A percentile compares a stretch with the other conserved stretches of the same genome.
Evolutionary conservation across 345 rosid genomes (phyloP).

Genomic region (Mangifera indica): DNA sequence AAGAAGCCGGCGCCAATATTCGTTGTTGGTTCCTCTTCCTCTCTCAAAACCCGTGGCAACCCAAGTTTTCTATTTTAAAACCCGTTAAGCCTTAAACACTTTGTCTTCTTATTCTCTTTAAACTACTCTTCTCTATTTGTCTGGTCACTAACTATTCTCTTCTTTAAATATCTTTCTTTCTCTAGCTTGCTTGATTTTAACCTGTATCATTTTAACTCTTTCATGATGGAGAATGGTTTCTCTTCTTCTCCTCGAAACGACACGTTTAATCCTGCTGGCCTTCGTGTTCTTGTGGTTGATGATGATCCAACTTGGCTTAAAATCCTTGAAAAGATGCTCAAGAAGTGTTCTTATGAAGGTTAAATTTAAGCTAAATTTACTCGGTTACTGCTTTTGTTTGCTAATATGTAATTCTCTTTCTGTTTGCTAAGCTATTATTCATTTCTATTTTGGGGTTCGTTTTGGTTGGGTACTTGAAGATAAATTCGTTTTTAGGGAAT

Average conservation of each 20-base stretch:
- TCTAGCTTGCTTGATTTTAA: constrained; percentile 10
- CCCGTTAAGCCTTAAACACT: constrained; percentile 10
- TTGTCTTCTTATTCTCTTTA: constrained; percentile 9
- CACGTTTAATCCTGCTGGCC: constrained; percentile 65
- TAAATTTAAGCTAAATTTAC: constrained; percentile 4
- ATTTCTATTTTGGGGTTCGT: background rate
- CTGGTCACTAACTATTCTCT: background rate
- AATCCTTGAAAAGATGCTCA: constrained; percentile 98
- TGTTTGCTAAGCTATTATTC: background rate
- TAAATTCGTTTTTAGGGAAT: constrained; percentile 5
- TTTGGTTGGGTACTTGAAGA: background rate
- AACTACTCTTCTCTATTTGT: background rate
- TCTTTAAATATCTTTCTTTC: constrained; percentile 7
- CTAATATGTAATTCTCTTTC: constrained; percentile 1
- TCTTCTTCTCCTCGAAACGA: constrained; percentile 51
- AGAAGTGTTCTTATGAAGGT: constrained; percentile 93
- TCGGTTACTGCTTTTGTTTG: background rate
- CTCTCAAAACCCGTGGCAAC: constrained; percentile 34
- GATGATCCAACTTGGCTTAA: constrained; percentile 96
- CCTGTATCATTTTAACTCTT: background rate
- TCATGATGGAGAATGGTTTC: constrained; percentile 66
- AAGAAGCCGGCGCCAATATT: constrained; percentile 64
- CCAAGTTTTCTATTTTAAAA: constrained; percentile 27
- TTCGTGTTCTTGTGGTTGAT: constrained; percentile 94
- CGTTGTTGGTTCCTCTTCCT: constrained; percentile 18